Evolutionary conservation across 2,329 filamentous ascomycete species (phyloP).

Genomic region (Macrophomina tecta): DNA sequence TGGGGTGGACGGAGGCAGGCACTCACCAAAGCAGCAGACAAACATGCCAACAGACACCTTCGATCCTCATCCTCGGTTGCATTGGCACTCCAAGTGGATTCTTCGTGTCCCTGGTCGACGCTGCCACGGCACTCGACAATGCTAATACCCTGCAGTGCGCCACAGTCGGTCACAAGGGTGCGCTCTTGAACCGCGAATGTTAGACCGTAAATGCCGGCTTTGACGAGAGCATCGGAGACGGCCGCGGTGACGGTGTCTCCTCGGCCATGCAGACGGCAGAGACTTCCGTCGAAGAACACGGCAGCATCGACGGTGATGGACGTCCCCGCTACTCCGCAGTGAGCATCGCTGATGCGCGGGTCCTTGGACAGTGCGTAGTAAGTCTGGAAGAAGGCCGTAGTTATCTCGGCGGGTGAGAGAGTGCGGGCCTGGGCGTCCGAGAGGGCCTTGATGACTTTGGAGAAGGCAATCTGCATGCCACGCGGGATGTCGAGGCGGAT

Average conservation of each 20-base stretch:
- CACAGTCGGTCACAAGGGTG: neutral
- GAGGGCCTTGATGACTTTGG: conserved; percentile 79
- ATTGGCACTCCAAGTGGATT: neutral
- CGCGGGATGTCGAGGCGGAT: no score
- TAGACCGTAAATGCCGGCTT: neutral
- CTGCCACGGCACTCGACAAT: neutral
- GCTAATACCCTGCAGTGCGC: neutral
- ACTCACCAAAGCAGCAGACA: neutral
- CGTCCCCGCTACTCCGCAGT: neutral
- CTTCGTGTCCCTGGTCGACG: neutral
- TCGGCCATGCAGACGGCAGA: neutral
- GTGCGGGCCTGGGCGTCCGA: conserved; percentile 84
- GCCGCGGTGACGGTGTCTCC: neutral
- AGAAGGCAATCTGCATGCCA: conserved; percentile 83
- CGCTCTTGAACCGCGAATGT: neutral
- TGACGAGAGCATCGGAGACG: neutral
- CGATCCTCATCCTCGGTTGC: neutral
- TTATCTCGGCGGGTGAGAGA: conserved; percentile 82
- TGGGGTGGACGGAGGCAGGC: no score
- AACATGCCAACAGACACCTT: neutral
- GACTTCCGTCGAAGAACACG: neutral
- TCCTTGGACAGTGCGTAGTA: conserved; percentile 80
- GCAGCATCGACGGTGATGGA: neutral
- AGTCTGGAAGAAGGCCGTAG: conserved; percentile 81
- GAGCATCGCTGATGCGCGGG: neutral